These are phyloP conservation scores for Nyctanthes arbortristis DNA, from an alignment of 257 asterid genomes.

Conservation along the genomic window DNA sequence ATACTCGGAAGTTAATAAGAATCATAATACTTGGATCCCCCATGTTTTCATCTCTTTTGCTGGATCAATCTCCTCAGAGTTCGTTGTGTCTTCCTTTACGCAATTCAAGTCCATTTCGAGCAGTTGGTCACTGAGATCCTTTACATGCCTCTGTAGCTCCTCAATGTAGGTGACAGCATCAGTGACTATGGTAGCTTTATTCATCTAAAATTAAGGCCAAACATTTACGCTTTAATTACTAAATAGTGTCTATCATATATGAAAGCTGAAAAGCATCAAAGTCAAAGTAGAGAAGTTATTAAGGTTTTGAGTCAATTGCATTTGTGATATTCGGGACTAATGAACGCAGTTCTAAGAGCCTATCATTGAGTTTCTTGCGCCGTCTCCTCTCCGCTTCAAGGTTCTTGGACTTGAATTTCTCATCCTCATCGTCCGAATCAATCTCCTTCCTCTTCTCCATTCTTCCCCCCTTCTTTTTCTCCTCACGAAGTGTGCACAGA, in stretches of 20 bases:
- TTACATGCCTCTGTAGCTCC: conserved; percentile 49
- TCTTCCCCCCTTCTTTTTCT: conserved; percentile 9
- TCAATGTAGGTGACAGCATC: conserved; percentile 77
- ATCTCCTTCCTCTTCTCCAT: conserved; percentile 35
- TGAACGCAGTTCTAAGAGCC: conserved; percentile 72
- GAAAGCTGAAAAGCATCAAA: not conserved
- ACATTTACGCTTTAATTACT: not conserved
- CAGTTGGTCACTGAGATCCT: conserved; percentile 57
- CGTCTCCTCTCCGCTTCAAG: conserved; percentile 72
- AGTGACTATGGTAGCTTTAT: conserved; percentile 63
- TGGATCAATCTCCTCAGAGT: conserved; percentile 23
- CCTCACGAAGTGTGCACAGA: conserved; percentile 24
- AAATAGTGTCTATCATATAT: not conserved
- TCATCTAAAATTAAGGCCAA: conserved; percentile 54
- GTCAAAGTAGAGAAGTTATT: not conserved
- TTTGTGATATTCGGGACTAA: conserved; percentile 80
- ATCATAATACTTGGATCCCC: conserved; percentile 45
- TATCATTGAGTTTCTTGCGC: conserved; percentile 70
- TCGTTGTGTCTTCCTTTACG: conserved; percentile 22
- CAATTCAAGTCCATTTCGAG: conserved; percentile 43
- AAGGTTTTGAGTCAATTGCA: conserved; percentile 41
- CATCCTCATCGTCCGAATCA: conserved; percentile 22
- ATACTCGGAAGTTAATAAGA: not conserved
- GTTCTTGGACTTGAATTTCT: conserved; percentile 69
- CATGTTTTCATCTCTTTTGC: conserved; percentile 46